Evolutionary conservation across 176 grass and related monocot genomes (phyloP), one percentile per base, ranked within the genome.

Genomic region (Triticum urartu): DNA sequence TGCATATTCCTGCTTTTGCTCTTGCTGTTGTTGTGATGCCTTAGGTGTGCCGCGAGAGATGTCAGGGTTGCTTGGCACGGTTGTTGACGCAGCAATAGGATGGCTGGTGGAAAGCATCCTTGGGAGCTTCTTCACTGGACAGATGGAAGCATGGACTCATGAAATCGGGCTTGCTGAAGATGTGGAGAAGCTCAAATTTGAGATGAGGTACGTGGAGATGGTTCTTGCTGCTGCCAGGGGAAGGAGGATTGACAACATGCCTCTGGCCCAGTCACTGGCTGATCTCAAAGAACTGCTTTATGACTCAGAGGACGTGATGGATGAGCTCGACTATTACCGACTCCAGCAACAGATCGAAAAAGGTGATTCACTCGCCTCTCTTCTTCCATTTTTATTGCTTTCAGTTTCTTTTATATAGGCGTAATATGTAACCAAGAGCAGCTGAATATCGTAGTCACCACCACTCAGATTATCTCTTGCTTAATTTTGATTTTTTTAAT

Each of bases 51-150:
- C 3, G 1, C 13, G 58, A 40, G 7, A 25, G 11, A 25, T 20
- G 67, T 26, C 73, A 42, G 30, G 10, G 43, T 2, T 2, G 11
- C 15, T 42, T 9, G 70, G 17, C 34, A 14, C 7, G 0, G 20
- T 83, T 0, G 72, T 77, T 9, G 79, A 58, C 4, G 79, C 25
- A 2, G 18, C 72, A 2, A 13, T 88, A 4, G 86, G 79, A 77
- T 88, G 86, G 63, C 54, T 83, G 35, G 80, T 63, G 73, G 50
- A 88, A 43, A 32, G 50, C 64, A 71, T 88, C 80, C 20, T 88
- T 4, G 79, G 5, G 7, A 83, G 22, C 14, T 17, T 62, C 50
- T 63, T 63, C 21, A 47, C 3, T 35, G 26, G 2, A 9, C 66
- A 64, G 6, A 13, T 83, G 80, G 36, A 76, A 30, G 50, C 4